These are phyloP conservation scores for Heimioporus sp. DNA, from an alignment of 768 basidiomycete genomes.

Conservation along the genomic window DNA sequence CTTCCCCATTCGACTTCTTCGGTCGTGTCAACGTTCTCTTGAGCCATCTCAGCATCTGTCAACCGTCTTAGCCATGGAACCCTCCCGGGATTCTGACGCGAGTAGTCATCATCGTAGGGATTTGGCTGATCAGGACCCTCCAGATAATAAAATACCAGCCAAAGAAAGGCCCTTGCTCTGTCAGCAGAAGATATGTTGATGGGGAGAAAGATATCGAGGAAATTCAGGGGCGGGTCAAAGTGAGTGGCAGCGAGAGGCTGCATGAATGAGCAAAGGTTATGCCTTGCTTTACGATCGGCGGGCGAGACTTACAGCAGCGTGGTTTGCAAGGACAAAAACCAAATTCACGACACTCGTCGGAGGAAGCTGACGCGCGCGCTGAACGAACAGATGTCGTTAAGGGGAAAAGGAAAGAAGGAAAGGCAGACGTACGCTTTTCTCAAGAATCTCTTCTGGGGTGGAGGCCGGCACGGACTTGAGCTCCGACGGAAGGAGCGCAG, in stretches of 20 bases:
- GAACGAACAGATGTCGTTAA: slow-evolving; percentile 1
- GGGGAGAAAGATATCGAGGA: slow-evolving; percentile 84
- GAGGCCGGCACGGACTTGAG: slow-evolving; percentile 62
- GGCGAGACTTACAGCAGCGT: slow-evolving; percentile 59
- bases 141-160: slow-evolving; percentile 81
- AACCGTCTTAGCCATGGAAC: slow-evolving; percentile 60
- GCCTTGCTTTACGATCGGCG: slow-evolving; percentile 1
- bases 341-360: slow-evolving; percentile 87
- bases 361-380: slow-evolving; percentile 63
- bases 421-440: slow-evolving; percentile 51
- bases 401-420: not conserved
- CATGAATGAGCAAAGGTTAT: slow-evolving; percentile 5
- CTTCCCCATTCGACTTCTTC: slow-evolving; percentile 80
- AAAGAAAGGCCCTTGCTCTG: slow-evolving; percentile 78
- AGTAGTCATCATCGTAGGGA: slow-evolving; percentile 72
- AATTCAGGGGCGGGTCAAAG: slow-evolving; percentile 73
- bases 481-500: slow-evolving; percentile 71
- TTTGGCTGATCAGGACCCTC: slow-evolving; percentile 64
- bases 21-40: slow-evolving; percentile 75
- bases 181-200: slow-evolving; percentile 67
- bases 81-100: slow-evolving; percentile 54
- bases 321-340: slow-evolving; percentile 79
- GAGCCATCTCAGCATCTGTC: slow-evolving; percentile 48
- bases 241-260: slow-evolving; percentile 64
- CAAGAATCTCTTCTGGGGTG: slow-evolving; percentile 71